Evolutionary conservation across 768 basidiomycete genomes (phyloP), one percentile per base, ranked within the genome.

Genomic region (Pilatotrama ljubarskyi): DNA sequence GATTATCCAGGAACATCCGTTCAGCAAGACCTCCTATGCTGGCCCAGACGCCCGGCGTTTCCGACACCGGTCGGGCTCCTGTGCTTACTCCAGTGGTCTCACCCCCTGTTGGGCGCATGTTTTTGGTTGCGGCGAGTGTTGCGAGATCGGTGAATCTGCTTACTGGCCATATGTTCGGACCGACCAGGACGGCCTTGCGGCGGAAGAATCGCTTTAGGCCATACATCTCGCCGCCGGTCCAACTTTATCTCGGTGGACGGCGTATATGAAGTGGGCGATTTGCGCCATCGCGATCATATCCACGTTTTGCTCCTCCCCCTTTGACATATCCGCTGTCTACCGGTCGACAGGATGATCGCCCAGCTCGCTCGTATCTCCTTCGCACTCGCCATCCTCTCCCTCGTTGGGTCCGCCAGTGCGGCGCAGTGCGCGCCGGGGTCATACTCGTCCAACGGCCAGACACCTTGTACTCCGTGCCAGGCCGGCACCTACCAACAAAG

Each of bases 381-480:
- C 36, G 13, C 29, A n/a, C 11, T 35, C 2, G 25, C 25, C 5
- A 5, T 25, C 10, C 22, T 38, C 20, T 43, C 18, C 43, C 25
- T 52, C n/a, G 51, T 37, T 26, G 3, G 18, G 10, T n/a, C 38
- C 18, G 36, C 44, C 24, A 20, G 24, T 2, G 55, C 61, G 1
- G 17, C 51, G 3, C 17, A 40, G 9, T 69, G 68, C 35, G 26
- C 47, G 17, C 42, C 59, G 0, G 68, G 68, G 17, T 58, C 37
- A 1, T 65, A 58, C 38, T 67, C 66, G 41, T 18, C 47, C 0
- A 61, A 35, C 10, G 64, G 64, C 32, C 44, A 63, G 6, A 8
- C 26, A 5, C 51, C 54, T 7, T 64, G 63, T 50, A 57, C 58
- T 0, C 29, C 24, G 25, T 64, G 63, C 50, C 6, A 18, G 9